Evolutionary conservation across 1,139 yeast genomes (phyloP).

Genomic region (Suhomyces panamericanus): DNA sequence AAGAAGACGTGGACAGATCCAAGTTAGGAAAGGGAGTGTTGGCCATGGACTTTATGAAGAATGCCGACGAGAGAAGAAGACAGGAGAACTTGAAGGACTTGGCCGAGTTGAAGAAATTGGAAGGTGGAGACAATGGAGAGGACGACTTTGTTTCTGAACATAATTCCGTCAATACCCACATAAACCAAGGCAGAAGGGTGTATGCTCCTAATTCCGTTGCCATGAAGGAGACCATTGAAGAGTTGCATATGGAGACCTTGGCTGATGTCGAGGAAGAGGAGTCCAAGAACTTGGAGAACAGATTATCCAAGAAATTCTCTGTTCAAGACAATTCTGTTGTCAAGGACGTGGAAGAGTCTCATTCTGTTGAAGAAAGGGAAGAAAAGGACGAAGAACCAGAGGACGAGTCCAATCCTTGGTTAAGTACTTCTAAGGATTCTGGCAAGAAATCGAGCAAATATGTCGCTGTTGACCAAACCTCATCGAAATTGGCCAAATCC

Average conservation of each 20-base stretch:
- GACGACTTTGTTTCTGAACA: conserved; percentile 20
- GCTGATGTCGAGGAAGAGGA: conserved; percentile 61
- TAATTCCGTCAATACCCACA: conserved; percentile 45
- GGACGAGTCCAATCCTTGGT: conserved; percentile 71
- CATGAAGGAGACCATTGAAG: conserved; percentile 43
- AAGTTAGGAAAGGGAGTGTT: conserved; percentile 80
- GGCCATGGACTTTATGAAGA: conserved; percentile 93
- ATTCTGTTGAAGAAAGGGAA: conserved; percentile 12
- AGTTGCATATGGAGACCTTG: conserved; percentile 38
- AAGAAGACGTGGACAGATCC: conserved; percentile 35
- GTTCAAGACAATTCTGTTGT: conserved; percentile 14
- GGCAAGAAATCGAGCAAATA: conserved; percentile 54
- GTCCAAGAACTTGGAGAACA: conserved; percentile 44
- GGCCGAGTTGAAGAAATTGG: conserved; percentile 49
- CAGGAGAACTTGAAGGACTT: conserved; percentile 56
- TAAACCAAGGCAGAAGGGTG: conserved; percentile 78
- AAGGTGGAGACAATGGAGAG: conserved; percentile 41
- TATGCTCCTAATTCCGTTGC: conserved; percentile 70
- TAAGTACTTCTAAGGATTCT: conserved; percentile 40
- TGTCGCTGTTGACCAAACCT: conserved; percentile 55
- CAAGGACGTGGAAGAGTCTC: conserved; percentile 2
- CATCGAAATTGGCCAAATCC: conserved; percentile 55
- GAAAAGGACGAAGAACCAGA: conserved; percentile 7
- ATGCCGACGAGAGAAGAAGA: conserved; percentile 69
- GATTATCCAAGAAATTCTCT: conserved; percentile 32